Evolutionary conservation across 75 land plant species (phyloP).

Genomic region (Sequoia sempervirens): DNA sequence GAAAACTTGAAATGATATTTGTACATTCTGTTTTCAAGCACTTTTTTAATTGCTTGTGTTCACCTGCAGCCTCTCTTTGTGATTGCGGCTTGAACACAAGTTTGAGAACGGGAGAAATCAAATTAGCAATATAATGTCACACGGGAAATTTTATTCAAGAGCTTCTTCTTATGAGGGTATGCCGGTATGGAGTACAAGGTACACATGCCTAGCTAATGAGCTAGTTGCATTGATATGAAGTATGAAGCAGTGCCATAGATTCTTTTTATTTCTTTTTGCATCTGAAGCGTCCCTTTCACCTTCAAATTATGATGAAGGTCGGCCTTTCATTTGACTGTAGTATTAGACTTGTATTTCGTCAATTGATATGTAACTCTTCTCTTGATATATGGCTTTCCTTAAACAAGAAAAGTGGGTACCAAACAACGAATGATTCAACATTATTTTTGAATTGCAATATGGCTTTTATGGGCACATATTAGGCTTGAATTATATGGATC

Average conservation of each 20-base stretch:
- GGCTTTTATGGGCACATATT: background rate
- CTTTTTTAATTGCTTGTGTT: background rate
- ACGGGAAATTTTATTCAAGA: background rate
- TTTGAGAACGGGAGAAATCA: background rate
- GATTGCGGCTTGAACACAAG: background rate
- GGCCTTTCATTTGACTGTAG: background rate
- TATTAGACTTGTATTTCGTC: background rate
- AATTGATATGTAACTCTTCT: background rate
- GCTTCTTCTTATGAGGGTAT: conserved; percentile 1
- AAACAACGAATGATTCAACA: background rate
- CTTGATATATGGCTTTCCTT: background rate
- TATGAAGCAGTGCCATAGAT: background rate
- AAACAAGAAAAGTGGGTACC: background rate
- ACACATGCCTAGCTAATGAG: conserved; percentile 1
- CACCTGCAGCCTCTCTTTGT: conserved; percentile 7
- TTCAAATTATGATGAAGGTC: conserved; percentile 7
- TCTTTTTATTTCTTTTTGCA: background rate
- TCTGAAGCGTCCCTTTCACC: background rate
- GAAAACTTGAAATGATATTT: background rate
- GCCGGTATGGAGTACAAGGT: background rate
- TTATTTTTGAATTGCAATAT: background rate
- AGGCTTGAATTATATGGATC: background rate
- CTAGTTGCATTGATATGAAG: background rate
- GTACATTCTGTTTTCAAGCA: background rate
- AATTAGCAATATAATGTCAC: background rate